phyloP scores from a whole-genome alignment of 352 stramenopile species.

The Phytopythium sindhum region DNA sequence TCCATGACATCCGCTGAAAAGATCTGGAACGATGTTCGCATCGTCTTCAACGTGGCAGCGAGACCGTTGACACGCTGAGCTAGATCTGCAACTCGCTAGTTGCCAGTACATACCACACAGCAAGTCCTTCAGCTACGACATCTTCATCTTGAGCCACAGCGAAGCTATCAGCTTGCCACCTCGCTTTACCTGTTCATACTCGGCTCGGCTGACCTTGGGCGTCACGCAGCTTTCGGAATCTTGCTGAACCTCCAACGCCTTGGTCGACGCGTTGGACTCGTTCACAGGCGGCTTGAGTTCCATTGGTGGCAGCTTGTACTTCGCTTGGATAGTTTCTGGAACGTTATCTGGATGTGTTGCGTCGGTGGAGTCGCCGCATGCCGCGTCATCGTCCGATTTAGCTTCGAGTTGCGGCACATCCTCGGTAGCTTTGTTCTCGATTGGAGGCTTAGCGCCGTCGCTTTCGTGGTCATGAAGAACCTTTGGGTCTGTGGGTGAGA shows the following conservation, averaged over 20 bases:
- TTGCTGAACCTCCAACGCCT: background rate
- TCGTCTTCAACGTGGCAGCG: conserved; percentile 31
- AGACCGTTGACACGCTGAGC: conserved; percentile 37
- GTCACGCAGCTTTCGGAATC: background rate
- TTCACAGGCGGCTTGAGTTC: conserved; percentile 10
- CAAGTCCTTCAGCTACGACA: background rate
- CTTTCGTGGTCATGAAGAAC: background rate
- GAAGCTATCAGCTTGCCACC: background rate
- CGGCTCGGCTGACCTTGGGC: conserved; percentile 22
- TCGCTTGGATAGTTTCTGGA: conserved; percentile 35
- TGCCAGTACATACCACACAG: background rate
- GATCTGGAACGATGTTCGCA: conserved; percentile 53
- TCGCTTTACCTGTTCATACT: conserved; percentile 27
- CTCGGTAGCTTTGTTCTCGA: background rate
- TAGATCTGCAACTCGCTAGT: conserved; percentile 26
- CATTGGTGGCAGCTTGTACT: conserved; percentile 38
- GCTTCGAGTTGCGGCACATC: background rate
- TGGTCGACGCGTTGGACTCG: background rate
- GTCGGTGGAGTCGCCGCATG: background rate
- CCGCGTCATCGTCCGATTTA: background rate
- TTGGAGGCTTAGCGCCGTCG: background rate
- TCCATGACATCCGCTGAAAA: conserved; percentile 49
- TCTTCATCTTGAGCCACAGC: background rate
- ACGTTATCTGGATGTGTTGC: background rate
- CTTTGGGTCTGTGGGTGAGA: background rate